phyloP scores from a whole-genome alignment of 345 rosid species.

The Euphorbia tirucalli region DNA sequence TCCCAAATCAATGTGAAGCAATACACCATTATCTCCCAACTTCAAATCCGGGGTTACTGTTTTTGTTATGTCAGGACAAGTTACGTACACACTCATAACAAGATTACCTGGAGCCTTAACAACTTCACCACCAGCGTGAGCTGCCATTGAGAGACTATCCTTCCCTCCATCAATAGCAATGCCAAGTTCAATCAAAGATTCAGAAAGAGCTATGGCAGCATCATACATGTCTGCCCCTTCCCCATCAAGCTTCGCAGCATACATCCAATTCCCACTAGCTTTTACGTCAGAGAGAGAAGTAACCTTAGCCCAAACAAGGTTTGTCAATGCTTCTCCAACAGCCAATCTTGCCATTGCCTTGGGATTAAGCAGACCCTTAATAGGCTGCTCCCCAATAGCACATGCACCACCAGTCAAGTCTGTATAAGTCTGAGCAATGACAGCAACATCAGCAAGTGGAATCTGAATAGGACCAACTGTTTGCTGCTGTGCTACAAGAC shows the following conservation, averaged over 20 bases:
- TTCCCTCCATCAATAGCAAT: conserved; percentile 97
- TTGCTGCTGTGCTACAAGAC: conserved; percentile 97
- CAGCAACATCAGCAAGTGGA: conserved; percentile 93
- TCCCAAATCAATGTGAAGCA: conserved; percentile 79
- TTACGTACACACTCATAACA: conserved; percentile 80
- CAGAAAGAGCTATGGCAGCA: conserved; percentile 76
- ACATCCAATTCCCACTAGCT: conserved; percentile 98
- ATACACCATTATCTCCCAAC: conserved; percentile 63
- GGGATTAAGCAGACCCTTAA: conserved; percentile 79
- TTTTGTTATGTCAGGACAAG: conserved; percentile 84
- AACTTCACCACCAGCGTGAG: conserved; percentile 70
- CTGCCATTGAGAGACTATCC: conserved; percentile 97
- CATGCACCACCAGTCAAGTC: conserved; percentile 86
- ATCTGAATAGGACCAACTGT: conserved; percentile 94
- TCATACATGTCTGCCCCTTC: conserved; percentile 97
- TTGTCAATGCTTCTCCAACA: conserved; percentile 89
- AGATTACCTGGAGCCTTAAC: conserved; percentile 97
- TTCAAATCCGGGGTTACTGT: conserved; percentile 89
- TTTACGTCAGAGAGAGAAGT: conserved; percentile 88
- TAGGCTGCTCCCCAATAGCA: conserved; percentile 90
- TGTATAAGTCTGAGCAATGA: conserved; percentile 80
- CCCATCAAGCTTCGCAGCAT: conserved; percentile 94
- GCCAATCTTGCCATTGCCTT: conserved; percentile 98
- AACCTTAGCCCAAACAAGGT: conserved; percentile 90
- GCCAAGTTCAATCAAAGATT: conserved; percentile 89